phyloP scores from a whole-genome alignment of 345 rosid species.

The Camelina hispida region DNA sequence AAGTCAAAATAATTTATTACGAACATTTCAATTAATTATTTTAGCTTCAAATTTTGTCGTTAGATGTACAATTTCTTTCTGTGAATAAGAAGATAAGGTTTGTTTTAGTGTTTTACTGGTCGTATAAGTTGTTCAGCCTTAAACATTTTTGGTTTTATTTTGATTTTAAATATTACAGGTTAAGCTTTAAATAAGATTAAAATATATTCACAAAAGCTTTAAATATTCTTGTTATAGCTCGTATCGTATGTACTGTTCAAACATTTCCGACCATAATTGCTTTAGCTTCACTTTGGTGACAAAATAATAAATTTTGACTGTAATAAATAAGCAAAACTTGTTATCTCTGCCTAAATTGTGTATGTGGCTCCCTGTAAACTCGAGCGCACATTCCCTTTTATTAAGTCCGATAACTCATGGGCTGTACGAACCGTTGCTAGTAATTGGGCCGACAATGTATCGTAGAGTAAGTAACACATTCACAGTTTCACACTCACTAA shows the following conservation, averaged over 20 bases:
- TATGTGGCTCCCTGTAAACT: not conserved
- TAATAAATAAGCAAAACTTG: not conserved
- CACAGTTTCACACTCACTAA: too few relatives aligned
- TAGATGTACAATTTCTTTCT: too few relatives aligned
- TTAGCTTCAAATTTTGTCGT: too few relatives aligned
- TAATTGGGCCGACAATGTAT: too few relatives aligned
- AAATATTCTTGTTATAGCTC: not conserved
- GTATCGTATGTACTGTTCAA: not conserved
- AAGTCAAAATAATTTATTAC: not conserved
- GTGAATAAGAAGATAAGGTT: too few relatives aligned
- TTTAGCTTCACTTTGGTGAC: not conserved
- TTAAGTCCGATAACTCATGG: too few relatives aligned
- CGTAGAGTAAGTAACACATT: too few relatives aligned
- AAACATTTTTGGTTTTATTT: not conserved
- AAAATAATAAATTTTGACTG: too few relatives aligned
- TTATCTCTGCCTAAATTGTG: not conserved
- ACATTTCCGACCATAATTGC: not conserved
- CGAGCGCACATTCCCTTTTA: not conserved
- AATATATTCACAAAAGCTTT: not conserved
- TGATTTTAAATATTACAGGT: too few relatives aligned
- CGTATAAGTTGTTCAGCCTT: not conserved
- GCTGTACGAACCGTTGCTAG: too few relatives aligned
- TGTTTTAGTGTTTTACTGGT: too few relatives aligned
- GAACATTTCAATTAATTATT: too few relatives aligned
- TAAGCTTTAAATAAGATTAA: not conserved